These are phyloP conservation scores for Linnemannia elongata DNA, from an alignment of 192 early-diverging fungal species.

Conservation along the genomic window DNA sequence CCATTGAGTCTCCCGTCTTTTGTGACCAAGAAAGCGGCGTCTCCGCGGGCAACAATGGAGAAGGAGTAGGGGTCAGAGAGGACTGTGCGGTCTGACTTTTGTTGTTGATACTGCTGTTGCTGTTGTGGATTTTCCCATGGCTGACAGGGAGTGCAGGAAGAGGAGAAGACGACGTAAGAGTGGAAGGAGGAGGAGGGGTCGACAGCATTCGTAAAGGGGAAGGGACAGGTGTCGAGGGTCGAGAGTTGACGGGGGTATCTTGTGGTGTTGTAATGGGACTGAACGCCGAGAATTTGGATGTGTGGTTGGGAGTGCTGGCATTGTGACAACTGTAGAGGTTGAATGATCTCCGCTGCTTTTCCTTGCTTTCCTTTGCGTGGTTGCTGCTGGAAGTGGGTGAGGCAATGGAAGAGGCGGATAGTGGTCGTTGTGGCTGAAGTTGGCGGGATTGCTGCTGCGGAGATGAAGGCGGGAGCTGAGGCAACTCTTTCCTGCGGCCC, in stretches of 20 bases:
- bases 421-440: conserved; percentile 8
- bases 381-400: not conserved
- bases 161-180: not conserved
- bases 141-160: not conserved
- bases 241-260: conserved; percentile 36
- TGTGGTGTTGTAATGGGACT: conserved; percentile 37
- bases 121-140: conserved; percentile 14
- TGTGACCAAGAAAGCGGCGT: conserved; percentile 34
- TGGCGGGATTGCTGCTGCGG: conserved; percentile 13
- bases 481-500: conserved; percentile 38
- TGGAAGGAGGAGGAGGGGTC: not conserved
- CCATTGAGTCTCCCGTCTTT: not conserved
- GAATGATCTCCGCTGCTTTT: conserved; percentile 28
- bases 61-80: not conserved
- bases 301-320: conserved; percentile 38
- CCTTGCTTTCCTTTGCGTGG: conserved; percentile 16
- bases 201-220: conserved; percentile 28
- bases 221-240: conserved; percentile 41
- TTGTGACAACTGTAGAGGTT: conserved; percentile 42
- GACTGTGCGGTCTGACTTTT: conserved; percentile 18
- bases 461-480: conserved; percentile 33
- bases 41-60: conserved; percentile 29
- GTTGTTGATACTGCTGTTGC: not conserved
- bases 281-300: conserved; percentile 19
- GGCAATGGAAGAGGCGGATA: conserved; percentile 20